phyloP scores from a whole-genome alignment of 495 filamentous ascomycete species.

The Tuber umbilicatum region DNA sequence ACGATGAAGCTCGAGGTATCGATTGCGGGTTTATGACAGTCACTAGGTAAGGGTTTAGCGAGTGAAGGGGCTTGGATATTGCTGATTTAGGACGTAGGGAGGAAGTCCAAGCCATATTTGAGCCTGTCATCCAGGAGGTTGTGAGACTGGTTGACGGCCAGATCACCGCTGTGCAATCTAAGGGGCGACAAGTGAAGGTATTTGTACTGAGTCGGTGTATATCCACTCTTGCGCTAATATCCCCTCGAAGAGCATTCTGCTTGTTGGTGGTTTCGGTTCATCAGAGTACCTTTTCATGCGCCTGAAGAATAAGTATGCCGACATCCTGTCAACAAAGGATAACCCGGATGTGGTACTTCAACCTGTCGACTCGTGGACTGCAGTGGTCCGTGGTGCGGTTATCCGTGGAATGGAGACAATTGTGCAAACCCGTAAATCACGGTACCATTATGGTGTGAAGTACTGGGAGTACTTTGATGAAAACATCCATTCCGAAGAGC shows the following conservation, averaged over 20 bases:
- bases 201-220: slow-evolving; percentile 40
- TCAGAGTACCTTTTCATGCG: slow-evolving; percentile 59
- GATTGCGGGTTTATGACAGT: slow-evolving; percentile 61
- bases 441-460: slow-evolving; percentile 50
- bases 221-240: slow-evolving; percentile 24
- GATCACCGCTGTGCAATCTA: slow-evolving; percentile 43
- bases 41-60: slow-evolving; percentile 45
- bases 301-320: slow-evolving; percentile 46
- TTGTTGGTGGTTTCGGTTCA: slow-evolving; percentile 67
- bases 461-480: slow-evolving; percentile 42
- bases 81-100: slow-evolving; percentile 27
- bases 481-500: slow-evolving; percentile 34
- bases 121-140: slow-evolving; percentile 54
- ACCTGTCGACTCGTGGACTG: slow-evolving; percentile 47
- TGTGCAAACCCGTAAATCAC: slow-evolving; percentile 48
- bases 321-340: slow-evolving; percentile 45
- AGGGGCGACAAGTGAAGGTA: slow-evolving; percentile 31
- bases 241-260: slow-evolving; percentile 47
- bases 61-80: slow-evolving; percentile 29
- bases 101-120: slow-evolving; percentile 51
- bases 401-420: slow-evolving; percentile 52
- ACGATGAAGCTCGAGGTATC: slow-evolving; percentile 57
- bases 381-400: slow-evolving; percentile 64
- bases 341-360: slow-evolving; percentile 47
- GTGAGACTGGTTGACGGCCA: slow-evolving; percentile 57